A percentile compares a stretch with the other conserved stretches of the same genome.
phyloP scores from a whole-genome alignment of 306 rosid species.

The Ochetophila trinervis region DNA sequence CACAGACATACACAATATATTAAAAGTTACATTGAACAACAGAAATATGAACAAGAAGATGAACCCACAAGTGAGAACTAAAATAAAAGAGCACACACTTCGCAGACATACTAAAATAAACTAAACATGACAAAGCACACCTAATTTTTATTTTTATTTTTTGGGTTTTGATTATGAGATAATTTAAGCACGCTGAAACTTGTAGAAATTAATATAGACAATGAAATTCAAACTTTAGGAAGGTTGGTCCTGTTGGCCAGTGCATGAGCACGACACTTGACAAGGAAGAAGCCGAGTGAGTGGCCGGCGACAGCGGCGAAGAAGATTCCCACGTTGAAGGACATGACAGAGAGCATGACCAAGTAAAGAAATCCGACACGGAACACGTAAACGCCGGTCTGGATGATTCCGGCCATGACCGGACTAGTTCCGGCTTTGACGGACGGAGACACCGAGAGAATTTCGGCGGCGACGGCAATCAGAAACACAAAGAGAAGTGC shows the following conservation, averaged over 20 bases:
- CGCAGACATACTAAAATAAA: too few relatives aligned
- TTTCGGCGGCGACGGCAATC: conserved; percentile 53
- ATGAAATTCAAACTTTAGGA: conserved; percentile 13
- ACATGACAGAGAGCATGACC: conserved; percentile 71
- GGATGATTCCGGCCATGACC: conserved; percentile 21
- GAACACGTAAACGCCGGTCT: conserved; percentile 44
- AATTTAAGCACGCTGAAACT: background rate
- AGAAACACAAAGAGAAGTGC: conserved; percentile 55
- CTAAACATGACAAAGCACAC: background rate
- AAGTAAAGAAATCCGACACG: conserved; percentile 49
- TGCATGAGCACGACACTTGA: conserved; percentile 26
- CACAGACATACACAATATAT: too few relatives aligned
- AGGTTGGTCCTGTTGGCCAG: background rate
- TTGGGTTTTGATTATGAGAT: background rate
- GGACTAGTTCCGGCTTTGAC: conserved; percentile 30
- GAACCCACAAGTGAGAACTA: too few relatives aligned
- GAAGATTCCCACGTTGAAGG: conserved; percentile 68
- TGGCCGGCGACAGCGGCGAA: conserved; percentile 60
- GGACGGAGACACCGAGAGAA: conserved; percentile 42
- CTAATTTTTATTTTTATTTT: too few relatives aligned
- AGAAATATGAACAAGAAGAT: too few relatives aligned
- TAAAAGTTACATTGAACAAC: too few relatives aligned
- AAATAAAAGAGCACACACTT: too few relatives aligned
- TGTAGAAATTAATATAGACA: background rate
- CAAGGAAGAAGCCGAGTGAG: conserved; percentile 28